These are phyloP conservation scores for Petunia secreta DNA, from an alignment of 257 asterid species.

Conservation along the genomic window DNA sequence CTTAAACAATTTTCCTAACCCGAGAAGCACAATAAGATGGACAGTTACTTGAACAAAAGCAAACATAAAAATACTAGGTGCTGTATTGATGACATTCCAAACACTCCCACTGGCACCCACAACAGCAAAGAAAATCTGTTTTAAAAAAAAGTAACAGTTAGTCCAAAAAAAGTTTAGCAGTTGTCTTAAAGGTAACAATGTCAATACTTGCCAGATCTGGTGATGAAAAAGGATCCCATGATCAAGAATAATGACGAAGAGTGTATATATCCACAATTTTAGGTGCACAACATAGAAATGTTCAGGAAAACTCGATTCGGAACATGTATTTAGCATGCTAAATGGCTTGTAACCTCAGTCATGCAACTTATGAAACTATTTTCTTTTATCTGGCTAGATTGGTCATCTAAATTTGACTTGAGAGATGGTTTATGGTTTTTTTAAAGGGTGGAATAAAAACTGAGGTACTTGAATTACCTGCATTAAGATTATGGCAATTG, in stretches of 20 bases:
- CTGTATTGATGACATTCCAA: constrained; percentile 71
- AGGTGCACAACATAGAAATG: too few relatives aligned
- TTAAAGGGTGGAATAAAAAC: too few relatives aligned
- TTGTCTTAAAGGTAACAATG: too few relatives aligned
- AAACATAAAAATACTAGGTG: constrained; percentile 75
- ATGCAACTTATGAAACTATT: too few relatives aligned
- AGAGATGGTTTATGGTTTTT: too few relatives aligned
- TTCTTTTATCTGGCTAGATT: too few relatives aligned
- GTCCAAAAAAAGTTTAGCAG: neutral
- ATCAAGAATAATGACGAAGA: too few relatives aligned
- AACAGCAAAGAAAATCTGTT: constrained; percentile 72
- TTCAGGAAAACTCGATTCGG: too few relatives aligned
- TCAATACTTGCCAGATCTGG: neutral
- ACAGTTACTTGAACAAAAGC: constrained; percentile 69
- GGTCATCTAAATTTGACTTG: too few relatives aligned
- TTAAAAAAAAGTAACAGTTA: neutral
- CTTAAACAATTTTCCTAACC: constrained; percentile 56
- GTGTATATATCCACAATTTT: too few relatives aligned
- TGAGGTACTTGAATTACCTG: constrained; percentile 44
- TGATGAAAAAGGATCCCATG: neutral
- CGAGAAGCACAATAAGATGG: constrained; percentile 62
- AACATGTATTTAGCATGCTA: too few relatives aligned
- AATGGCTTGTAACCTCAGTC: too few relatives aligned
- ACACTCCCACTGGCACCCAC: constrained; percentile 85
- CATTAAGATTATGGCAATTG: constrained; percentile 59